Evolutionary conservation across 805 yeast genomes (phyloP), one percentile per base, ranked within the genome.

Genomic region (Metschnikowia colocasiae): DNA sequence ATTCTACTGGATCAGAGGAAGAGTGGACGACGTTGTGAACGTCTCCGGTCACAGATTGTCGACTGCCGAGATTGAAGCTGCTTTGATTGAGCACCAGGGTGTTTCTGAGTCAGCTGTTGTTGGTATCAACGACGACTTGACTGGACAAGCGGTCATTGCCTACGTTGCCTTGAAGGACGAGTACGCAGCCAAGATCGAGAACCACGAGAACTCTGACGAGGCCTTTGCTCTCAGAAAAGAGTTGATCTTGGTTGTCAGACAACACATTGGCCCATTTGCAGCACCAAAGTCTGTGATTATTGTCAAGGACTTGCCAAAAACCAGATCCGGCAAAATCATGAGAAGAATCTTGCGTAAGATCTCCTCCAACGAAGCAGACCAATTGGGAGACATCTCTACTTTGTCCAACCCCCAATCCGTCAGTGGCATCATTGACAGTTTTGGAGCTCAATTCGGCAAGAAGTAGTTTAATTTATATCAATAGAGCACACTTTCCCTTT

Each of bases 1-100:
- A 5, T 87, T 79, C 72, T 83, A 81, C 70, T 87, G 94, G 91
- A 85, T 87, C 55, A 67, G 85, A 60, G 95, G 95, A 47, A 78
- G 95, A 71, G 94, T 87, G 51, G 95, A 87, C 65, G 95, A 87
- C 64, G 95, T 87, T 50, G 95, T 87, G 44, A 87, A 87, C 62
- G 94, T 87, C 35, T 82, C 89, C 30, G 95, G 95, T 48, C 95
- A 87, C 71, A 76, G 95, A 64, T 74, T 87, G 59, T 85, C 94
- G n/a, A 87, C 95, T 40, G 89, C 95, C 31, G 95, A 87, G 68
- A 86, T 87, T 57, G 95, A 87, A 69, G 87, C 91, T 40, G 90
- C 92, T 6, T 71, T 87, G 52, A 75, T 84, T 55, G 92, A 85
- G 65, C 86, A 85, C 66, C 67, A 74, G 20, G 70, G 76, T 40